Percentiles rank a stretch among this genome's conserved stretches.
Evolutionary conservation across 352 stramenopile species (phyloP).

Genomic region (Aphanomyces astaci): DNA sequence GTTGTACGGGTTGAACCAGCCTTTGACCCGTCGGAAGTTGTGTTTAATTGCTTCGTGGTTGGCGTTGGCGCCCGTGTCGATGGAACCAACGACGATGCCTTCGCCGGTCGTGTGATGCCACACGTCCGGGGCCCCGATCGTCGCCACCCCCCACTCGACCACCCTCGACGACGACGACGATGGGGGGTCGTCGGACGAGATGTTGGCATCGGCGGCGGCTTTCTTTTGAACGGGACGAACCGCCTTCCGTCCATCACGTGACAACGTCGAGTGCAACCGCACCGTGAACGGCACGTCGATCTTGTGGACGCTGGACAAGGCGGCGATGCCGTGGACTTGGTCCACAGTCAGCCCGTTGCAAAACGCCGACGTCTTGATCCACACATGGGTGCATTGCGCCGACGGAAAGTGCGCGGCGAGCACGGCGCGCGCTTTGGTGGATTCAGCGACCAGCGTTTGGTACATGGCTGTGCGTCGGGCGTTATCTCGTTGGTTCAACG

Average conservation of each 20-base stretch:
- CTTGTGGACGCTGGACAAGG: neutral
- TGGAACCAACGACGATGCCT: slow-evolving; percentile 22
- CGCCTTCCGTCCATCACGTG: neutral
- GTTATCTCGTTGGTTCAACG: no score
- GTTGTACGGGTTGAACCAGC: slow-evolving; percentile 46
- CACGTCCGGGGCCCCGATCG: slow-evolving; percentile 3
- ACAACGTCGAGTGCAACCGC: neutral
- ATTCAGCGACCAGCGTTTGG: neutral
- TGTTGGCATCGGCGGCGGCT: neutral
- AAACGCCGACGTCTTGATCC: neutral
- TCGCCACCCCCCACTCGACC: slow-evolving; percentile 19
- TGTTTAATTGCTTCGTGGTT: slow-evolving; percentile 21
- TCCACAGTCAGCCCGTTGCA: neutral
- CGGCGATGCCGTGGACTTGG: neutral
- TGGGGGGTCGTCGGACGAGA: neutral
- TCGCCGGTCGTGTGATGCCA: slow-evolving; percentile 18
- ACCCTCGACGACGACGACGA: neutral
- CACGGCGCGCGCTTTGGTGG: neutral
- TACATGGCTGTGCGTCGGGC: neutral
- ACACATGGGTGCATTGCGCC: neutral
- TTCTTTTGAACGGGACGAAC: neutral
- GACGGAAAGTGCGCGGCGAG: neutral
- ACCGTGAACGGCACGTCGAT: neutral
- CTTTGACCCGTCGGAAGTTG: slow-evolving; percentile 32
- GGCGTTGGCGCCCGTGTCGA: slow-evolving; percentile 20